A percentile compares a stretch with the other conserved stretches of the same genome.
These are phyloP conservation scores for Margaritispora aquatica DNA, from an alignment of 495 filamentous ascomycete genomes.

Conservation along the genomic window DNA sequence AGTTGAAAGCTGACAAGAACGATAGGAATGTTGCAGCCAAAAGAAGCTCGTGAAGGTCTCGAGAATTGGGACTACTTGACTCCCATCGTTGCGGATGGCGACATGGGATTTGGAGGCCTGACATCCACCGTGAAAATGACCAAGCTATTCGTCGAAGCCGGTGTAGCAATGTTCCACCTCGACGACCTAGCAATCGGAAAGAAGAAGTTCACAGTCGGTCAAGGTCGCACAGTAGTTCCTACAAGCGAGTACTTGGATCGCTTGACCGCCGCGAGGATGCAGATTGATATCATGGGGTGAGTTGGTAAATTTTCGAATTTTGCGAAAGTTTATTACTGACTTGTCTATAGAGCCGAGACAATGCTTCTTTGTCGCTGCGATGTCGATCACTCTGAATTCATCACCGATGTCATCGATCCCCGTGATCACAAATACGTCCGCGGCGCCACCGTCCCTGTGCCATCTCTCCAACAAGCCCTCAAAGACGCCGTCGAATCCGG, in stretches of 20 bases:
- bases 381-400: slow-evolving; percentile 25
- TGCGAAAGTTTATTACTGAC: neutral
- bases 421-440: slow-evolving; percentile 23
- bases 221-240: slow-evolving; percentile 22
- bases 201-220: slow-evolving; percentile 24
- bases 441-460: slow-evolving; percentile 17
- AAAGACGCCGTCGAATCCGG: slow-evolving; percentile 3
- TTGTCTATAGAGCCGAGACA: slow-evolving; percentile 13
- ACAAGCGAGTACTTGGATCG: slow-evolving; percentile 23
- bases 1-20: no score
- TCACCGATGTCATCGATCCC: slow-evolving; percentile 19
- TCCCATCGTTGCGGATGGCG: slow-evolving; percentile 22
- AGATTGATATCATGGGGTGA: slow-evolving; percentile 25
- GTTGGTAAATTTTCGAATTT: neutral
- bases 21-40: slow-evolving; percentile 18
- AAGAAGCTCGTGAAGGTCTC: slow-evolving; percentile 8
- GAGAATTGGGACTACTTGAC: slow-evolving; percentile 25
- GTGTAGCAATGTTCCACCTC: slow-evolving; percentile 25
- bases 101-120: slow-evolving; percentile 24
- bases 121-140: slow-evolving; percentile 24
- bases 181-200: slow-evolving; percentile 24
- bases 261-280: slow-evolving; percentile 21
- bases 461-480: slow-evolving; percentile 5
- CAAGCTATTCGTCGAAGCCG: slow-evolving; percentile 23
- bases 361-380: slow-evolving; percentile 23